Base-by-base conservation (phyloP, 805 yeast genomes). In the Saccharomycopsis fibuligera region DNA sequence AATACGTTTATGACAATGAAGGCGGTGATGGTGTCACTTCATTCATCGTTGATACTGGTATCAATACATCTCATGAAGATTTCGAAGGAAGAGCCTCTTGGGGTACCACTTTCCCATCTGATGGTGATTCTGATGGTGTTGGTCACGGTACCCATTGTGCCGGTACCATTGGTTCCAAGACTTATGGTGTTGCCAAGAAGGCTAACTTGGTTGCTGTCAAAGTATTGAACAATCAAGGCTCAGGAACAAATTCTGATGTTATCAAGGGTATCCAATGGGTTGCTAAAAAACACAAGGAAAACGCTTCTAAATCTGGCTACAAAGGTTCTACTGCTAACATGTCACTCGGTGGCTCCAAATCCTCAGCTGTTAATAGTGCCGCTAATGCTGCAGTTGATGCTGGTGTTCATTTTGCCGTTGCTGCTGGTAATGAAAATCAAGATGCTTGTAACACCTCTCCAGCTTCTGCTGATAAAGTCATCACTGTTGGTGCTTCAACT, bases 81-180 rank as follows among this genome's bases (percentile, higher is more conserved):
- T 78, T 78, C 54, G 77, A 64, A 48, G 83, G 81, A 51, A 70
- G 84, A 57, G 84, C 83, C 51, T 58, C 54, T 41, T 78, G 83
- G 83, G 82, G 83, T 52, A 76, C 81, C 54, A 41, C 44, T 17
- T 62, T 78, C 55, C 81, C 82, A 46, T 61, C 60, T 17, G 62
- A 62, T 54, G 69, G 69, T 51, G 80, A 76, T 54, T 65, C 60
- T 24, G 80, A 76, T 54, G 79, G 75, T 21, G 74, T 78, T 58
- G 84, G 83, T 38, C 84, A 78, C 63, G 84, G 84, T 54, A 75
- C 81, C 48, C 84, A 78, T 62, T 78, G 81, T 64, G 80, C 83
- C 33, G 84, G 84, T 58, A 78, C 81, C 47, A 78, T 78, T 60
- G 83, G 74, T 36, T 76, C 81, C 41, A 62, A 63, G 51, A 61